A percentile compares a stretch with the other conserved stretches of the same genome.
Evolutionary conservation across 176 grass and related monocot genomes (phyloP).

Genomic region (Triticum dicoccoides): DNA sequence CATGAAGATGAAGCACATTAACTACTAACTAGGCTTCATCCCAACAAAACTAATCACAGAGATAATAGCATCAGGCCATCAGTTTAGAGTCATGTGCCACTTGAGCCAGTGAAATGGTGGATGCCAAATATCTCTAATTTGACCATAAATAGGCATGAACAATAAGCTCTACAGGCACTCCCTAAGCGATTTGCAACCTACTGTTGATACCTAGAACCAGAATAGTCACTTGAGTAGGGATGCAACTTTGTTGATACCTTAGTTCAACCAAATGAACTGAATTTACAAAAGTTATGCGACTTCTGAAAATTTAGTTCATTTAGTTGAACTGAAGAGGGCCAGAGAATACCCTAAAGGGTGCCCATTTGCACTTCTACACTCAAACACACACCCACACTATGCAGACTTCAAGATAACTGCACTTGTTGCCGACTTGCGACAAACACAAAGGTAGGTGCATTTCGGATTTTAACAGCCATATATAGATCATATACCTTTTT

Average conservation of each 20-base stretch:
- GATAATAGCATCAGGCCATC: background rate
- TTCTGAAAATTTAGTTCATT: too few species aligned
- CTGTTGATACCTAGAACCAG: background rate
- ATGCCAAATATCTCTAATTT: background rate
- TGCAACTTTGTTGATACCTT: too few species aligned
- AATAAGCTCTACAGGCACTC: background rate
- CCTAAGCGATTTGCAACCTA: background rate
- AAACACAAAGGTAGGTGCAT: background rate
- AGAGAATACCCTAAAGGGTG: too few species aligned
- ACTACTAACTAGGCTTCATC: background rate
- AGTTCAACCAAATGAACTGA: too few species aligned
- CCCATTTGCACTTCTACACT: too few species aligned
- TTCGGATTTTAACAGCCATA: background rate
- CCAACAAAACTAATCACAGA: background rate
- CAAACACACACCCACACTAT: background rate
- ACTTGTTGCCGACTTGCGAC: background rate
- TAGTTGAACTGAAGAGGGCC: too few species aligned
- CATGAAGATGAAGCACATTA: background rate
- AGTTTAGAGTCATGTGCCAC: background rate
- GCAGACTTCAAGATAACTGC: slow-evolving; percentile 6
- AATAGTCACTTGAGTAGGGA: background rate
- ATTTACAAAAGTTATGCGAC: too few species aligned
- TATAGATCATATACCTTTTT: slow-evolving; percentile 56
- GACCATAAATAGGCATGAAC: background rate
- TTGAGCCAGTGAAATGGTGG: background rate